Evolutionary conservation across 2,329 filamentous ascomycete genomes (phyloP).

Genomic region (Diaporthe ilicicola): DNA sequence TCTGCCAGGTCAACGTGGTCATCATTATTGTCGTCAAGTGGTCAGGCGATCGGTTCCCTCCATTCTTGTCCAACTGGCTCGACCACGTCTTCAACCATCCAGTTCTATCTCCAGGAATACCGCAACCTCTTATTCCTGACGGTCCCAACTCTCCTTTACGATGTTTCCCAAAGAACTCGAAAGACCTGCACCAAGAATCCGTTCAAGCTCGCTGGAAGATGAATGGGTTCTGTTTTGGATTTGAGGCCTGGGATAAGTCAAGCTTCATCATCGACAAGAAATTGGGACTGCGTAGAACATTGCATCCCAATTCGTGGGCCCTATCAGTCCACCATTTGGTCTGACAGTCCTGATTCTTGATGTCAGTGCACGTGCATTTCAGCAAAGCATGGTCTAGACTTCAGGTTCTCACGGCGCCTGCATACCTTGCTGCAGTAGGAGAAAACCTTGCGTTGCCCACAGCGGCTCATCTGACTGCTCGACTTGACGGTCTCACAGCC

Average conservation of each 20-base stretch:
- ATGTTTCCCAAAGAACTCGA: neutral
- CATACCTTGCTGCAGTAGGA: constrained; percentile 25
- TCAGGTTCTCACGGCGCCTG: too few relatives aligned
- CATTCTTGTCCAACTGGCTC: neutral
- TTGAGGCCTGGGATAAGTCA: constrained; percentile 29
- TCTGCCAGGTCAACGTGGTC: too few relatives aligned
- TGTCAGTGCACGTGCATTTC: too few relatives aligned
- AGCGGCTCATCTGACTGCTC: neutral
- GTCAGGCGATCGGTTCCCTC: too few relatives aligned
- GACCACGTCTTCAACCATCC: too few relatives aligned
- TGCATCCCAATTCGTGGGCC: constrained; percentile 38
- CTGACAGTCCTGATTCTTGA: constrained; percentile 34
- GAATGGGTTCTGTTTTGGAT: too few relatives aligned
- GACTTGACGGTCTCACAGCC: constrained; percentile 12
- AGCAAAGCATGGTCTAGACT: too few relatives aligned
- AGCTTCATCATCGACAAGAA: constrained; percentile 35
- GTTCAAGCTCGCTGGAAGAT: neutral
- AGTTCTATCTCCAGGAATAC: neutral
- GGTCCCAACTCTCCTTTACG: neutral
- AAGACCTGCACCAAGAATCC: neutral
- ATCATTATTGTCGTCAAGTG: too few relatives aligned
- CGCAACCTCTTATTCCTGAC: neutral
- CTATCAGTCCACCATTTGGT: constrained; percentile 36
- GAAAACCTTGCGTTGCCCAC: constrained; percentile 1
- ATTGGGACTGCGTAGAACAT: constrained; percentile 33